These are phyloP conservation scores for Gloeostereum incarnatum DNA, from an alignment of 768 basidiomycete genomes.

Conservation along the genomic window DNA sequence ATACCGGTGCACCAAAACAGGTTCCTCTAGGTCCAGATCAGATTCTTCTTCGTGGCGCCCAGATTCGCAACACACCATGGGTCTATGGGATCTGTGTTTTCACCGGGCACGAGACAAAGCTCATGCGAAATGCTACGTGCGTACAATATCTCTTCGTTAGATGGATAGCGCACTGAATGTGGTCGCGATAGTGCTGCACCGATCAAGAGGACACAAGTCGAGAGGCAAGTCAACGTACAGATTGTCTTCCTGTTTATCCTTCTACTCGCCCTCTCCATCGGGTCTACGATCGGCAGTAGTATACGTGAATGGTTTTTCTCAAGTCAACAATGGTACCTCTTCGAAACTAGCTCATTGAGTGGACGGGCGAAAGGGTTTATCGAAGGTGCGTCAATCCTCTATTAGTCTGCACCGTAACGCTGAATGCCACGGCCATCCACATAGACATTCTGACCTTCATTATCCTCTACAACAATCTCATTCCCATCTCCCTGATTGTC, in stretches of 20 bases:
- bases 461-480: constrained; percentile 98
- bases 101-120: constrained; percentile 96
- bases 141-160: constrained; percentile 17
- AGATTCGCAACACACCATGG: constrained; percentile 95
- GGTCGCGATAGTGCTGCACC: constrained; percentile 69
- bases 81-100: constrained; percentile 90
- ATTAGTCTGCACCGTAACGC: neutral
- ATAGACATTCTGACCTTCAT: constrained; percentile 96
- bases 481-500: constrained; percentile 97
- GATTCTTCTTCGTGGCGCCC: constrained; percentile 87
- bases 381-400: constrained; percentile 59
- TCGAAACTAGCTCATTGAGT: constrained; percentile 47
- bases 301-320: constrained; percentile 90
- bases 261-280: constrained; percentile 79
- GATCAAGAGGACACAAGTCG: constrained; percentile 94
- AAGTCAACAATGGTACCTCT: constrained; percentile 83
- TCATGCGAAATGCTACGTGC: constrained; percentile 97
- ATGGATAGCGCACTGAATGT: neutral
- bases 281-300: constrained; percentile 87
- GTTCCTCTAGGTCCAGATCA: constrained; percentile 94
- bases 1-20: constrained; percentile 57
- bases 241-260: constrained; percentile 92
- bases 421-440: constrained; percentile 7
- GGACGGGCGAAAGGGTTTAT: constrained; percentile 71
- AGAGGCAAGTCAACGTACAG: constrained; percentile 91